Base-by-base conservation (phyloP, 2,329 filamentous ascomycete genomes). In the Grosmannia clavigera region DNA sequence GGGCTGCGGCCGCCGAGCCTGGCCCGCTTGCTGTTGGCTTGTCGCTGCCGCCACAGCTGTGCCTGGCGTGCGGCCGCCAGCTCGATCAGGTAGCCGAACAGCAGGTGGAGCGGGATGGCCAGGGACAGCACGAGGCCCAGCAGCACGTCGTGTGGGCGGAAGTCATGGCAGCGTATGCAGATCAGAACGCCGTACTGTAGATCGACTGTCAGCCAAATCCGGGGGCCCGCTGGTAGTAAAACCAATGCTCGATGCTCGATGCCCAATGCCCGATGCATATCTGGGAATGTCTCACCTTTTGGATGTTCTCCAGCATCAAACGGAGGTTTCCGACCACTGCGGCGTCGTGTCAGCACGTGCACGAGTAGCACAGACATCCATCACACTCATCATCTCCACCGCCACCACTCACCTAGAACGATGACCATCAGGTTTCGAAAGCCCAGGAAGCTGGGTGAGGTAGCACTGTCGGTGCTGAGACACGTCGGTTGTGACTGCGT, bases 361-460 rank as follows among this genome's bases (percentile, higher is more conserved):
- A 6, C 22, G 2, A 4, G 16, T 22, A 53, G 11, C 27, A 19
- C 52, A 54, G 43, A 25, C 27, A 59, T 27, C 43, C 51, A 67
- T 31, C 50, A 51, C 4, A 50, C 29, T 33, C 14, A 58, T 22
- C 31, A 43, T 5, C 16, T 46, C 38, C 29, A 31, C 29, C 9
- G 7, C 40, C n/a, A 11, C n/a, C 43, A 64, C 80, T 64, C 80
- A 94, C 90, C 84, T 63, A 96, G 75, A 46, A 96, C 90, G 68
- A 97, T 86, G 48, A 96, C 88, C 90, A 96, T 96, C 64, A 99
- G 81, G 70, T 99, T 99, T 62, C 92, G 81, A 70, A 99, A 97
- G 0, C 94, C 94, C 19, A 96, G 75, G 70, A 96, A 97, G 71
- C 90, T 96, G 27, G 92, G 90, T 2, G 85, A 78, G 12, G 76